Percentiles rank a stretch among this genome's conserved stretches.
Conservation (phyloP, 495 filamentous ascomycete genomes). For the Talaromyces stipitatus region DNA sequence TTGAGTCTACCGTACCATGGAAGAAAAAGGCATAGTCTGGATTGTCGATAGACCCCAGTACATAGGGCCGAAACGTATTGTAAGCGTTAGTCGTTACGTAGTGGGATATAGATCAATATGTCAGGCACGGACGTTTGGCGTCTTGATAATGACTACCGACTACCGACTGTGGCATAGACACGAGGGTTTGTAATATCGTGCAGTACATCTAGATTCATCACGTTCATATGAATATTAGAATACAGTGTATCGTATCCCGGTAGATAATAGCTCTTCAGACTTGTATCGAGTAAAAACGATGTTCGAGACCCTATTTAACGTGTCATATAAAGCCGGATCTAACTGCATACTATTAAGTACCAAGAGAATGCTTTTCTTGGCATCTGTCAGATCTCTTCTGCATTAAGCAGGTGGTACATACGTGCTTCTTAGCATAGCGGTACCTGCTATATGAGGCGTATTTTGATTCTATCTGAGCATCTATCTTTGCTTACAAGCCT, state of each 20-base stretch:
- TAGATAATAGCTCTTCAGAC: too few relatives aligned
- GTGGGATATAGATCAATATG: background rate
- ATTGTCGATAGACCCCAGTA: background rate
- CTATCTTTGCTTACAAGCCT: background rate
- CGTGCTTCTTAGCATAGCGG: too few relatives aligned
- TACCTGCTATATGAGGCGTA: background rate
- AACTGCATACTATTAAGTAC: too few relatives aligned
- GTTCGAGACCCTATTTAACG: too few relatives aligned
- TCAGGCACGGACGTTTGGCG: background rate
- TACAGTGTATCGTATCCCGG: too few relatives aligned
- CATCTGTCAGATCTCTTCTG: background rate
- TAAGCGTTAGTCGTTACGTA: background rate
- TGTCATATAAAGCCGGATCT: background rate
- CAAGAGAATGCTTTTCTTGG: background rate
- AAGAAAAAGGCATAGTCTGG: background rate
- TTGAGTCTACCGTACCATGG: background rate
- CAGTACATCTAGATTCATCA: background rate
- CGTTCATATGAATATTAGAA: too few relatives aligned
- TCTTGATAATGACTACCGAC: background rate
- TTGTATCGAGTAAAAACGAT: too few relatives aligned
- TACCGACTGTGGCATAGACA: background rate
- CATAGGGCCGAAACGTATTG: slow-evolving; percentile 6
- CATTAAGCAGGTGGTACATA: background rate
- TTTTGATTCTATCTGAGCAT: background rate
- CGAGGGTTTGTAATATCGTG: background rate